These are phyloP conservation scores for Pleurotus ostreatus DNA, from an alignment of 768 basidiomycete species.

Conservation along the genomic window DNA sequence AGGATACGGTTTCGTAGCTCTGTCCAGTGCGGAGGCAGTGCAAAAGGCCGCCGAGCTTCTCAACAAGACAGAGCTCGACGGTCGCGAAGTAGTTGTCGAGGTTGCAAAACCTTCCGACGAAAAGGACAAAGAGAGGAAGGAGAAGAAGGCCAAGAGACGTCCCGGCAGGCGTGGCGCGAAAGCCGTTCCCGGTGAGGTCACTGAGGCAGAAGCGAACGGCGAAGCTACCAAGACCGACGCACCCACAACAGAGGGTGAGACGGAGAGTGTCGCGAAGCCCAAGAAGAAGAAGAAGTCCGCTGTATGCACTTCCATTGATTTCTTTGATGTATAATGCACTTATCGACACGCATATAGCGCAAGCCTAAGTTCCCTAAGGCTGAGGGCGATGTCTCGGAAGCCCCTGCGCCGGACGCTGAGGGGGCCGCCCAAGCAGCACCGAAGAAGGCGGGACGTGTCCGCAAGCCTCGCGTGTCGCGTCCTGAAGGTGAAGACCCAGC, in stretches of 20 bases:
- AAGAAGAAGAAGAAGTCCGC: conserved; percentile 76
- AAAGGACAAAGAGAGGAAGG: conserved; percentile 86
- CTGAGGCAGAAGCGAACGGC: conserved; percentile 85
- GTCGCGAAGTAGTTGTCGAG: conserved; percentile 86
- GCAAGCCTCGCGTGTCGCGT: conserved; percentile 61
- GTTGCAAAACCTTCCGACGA: conserved; percentile 88
- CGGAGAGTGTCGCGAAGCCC: conserved; percentile 66
- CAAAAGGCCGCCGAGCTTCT: conserved; percentile 83
- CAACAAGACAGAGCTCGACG: conserved; percentile 86
- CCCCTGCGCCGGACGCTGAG: conserved; percentile 27
- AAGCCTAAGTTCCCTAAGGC: conserved; percentile 48
- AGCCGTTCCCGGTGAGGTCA: conserved; percentile 85
- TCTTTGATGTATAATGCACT: conserved; percentile 11
- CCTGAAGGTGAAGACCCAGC: conserved; percentile 78
- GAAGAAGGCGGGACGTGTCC: conserved; percentile 50
- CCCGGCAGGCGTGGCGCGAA: conserved; percentile 83
- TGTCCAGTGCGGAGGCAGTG: conserved; percentile 76
- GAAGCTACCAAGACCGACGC: conserved; percentile 59
- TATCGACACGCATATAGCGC: conserved; percentile 39
- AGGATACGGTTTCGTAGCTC: conserved; percentile 91
- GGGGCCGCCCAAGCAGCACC: conserved; percentile 27
- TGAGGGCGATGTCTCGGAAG: conserved; percentile 36
- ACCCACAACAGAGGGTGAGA: conserved; percentile 48
- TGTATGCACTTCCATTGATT: conserved; percentile 37
- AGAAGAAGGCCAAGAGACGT: conserved; percentile 75